These are phyloP conservation scores for Ophiostoma triangulosporum DNA, from an alignment of 2,329 filamentous ascomycete species.

Conservation along the genomic window DNA sequence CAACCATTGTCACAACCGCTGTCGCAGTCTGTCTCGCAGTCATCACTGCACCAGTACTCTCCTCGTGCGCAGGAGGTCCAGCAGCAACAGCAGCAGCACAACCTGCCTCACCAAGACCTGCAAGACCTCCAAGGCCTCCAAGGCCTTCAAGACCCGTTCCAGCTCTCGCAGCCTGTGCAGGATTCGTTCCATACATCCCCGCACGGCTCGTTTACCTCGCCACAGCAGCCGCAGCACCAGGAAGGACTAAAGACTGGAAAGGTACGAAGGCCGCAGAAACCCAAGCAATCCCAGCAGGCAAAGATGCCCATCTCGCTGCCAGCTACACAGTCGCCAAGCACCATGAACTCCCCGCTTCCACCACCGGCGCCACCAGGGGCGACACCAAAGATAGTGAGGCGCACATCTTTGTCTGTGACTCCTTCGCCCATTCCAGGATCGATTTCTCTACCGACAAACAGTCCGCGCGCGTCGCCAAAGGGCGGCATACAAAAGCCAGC, in stretches of 20 bases:
- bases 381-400: not conserved
- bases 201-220: not conserved
- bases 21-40: not conserved
- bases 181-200: not conserved
- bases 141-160: not conserved
- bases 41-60: slow-evolving; percentile 2
- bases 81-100: not conserved
- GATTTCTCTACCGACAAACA: slow-evolving; percentile 7
- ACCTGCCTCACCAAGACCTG: not conserved
- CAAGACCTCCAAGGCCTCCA: not conserved
- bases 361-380: not conserved
- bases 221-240: not conserved
- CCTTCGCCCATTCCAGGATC: slow-evolving; percentile 11
- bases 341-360: slow-evolving; percentile 9
- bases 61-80: slow-evolving; percentile 4
- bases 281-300: slow-evolving; percentile 8
- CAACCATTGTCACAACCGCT: not conserved
- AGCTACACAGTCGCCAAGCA: slow-evolving; percentile 7
- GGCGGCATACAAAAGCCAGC: slow-evolving; percentile 13
- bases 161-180: slow-evolving; percentile 12
- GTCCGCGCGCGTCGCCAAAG: slow-evolving; percentile 12
- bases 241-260: slow-evolving; percentile 4
- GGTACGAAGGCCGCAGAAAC: slow-evolving; percentile 9
- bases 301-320: slow-evolving; percentile 10
- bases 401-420: slow-evolving; percentile 5